Evolutionary conservation across 148 eudicot species (phyloP).

Genomic region (Nyssa sinensis): DNA sequence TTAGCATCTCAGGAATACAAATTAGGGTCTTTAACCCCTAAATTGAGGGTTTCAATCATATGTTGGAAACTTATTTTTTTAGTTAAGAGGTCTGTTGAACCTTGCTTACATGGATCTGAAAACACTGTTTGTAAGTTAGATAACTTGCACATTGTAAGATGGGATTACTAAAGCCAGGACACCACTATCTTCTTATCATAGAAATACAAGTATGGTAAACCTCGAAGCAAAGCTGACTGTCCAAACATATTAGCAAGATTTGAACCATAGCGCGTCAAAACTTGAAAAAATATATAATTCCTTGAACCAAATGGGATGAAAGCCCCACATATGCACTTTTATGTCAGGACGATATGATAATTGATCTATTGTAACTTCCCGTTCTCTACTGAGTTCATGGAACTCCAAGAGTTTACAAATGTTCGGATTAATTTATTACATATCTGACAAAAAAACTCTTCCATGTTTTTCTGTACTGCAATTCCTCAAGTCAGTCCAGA

Average conservation of each 20-base stretch:
- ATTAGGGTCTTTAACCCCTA: neutral
- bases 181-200: neutral
- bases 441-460: too few species aligned
- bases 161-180: neutral
- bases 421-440: too few species aligned
- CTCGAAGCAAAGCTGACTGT: neutral
- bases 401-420: too few species aligned
- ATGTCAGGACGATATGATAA: too few species aligned
- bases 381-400: too few species aligned
- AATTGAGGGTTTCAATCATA: too few species aligned
- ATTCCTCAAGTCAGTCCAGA: too few species aligned
- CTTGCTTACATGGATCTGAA: neutral
- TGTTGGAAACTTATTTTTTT: neutral
- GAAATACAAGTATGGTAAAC: neutral
- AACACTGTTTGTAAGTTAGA: neutral
- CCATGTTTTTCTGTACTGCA: too few species aligned
- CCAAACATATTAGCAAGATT: neutral
- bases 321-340: neutral
- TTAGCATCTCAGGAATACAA: neutral
- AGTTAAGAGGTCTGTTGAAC: neutral
- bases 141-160: neutral
- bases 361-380: too few species aligned
- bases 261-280: neutral
- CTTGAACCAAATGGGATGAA: neutral
- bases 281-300: neutral